Base-by-base conservation (phyloP, 164 flowering plant species). In the Chimonanthus salicifolius region DNA sequence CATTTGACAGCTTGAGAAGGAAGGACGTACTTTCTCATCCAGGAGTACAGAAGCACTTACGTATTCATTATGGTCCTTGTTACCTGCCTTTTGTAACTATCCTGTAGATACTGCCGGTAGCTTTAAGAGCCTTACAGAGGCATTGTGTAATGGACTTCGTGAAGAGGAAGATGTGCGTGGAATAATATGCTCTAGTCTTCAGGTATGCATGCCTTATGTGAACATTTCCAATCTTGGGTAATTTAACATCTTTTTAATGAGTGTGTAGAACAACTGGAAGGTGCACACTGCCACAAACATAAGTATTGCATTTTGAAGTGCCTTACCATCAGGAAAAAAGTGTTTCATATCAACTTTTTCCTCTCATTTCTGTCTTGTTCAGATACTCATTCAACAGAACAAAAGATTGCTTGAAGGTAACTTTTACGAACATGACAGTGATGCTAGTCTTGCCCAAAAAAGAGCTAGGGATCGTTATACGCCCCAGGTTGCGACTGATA, bases 51-150 rank as follows among this genome's bases (percentile, higher is more conserved):
- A 91, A 78, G 89, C 87, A 63, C 82, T 94, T 75, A 84, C 83
- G 33, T 88, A 92, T 78, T 85, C 94, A 8, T 69, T 96, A 64
- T 96, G 98, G 98, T 94, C 98, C 11, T 82, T 96, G 79, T 73
- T 96, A 74, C 97, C 98, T 75, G 87, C 98, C 47, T 96, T 94
- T 82, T 96, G 99, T 86, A 91, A 92, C 81, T 96, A 92, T 78
- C 92, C 99, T 67, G 18, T 80, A 64, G 99, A 96, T 73, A 92
- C 94, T 72, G 90, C 94, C 68, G 79, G 81, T 80, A 87, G 90
- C 79, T 94, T 96, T 75, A 84, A 85, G 78, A 87, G 78, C 74
- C 87, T 96, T 3, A 73, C 76, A 80, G 76, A 77, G 69, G 68
- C 69, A 46, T 70, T 94, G 70, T 81, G 87, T 68, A 50, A 58